Base-by-base conservation (phyloP, 768 basidiomycete species). In the Polyporus arcularius region DNA sequence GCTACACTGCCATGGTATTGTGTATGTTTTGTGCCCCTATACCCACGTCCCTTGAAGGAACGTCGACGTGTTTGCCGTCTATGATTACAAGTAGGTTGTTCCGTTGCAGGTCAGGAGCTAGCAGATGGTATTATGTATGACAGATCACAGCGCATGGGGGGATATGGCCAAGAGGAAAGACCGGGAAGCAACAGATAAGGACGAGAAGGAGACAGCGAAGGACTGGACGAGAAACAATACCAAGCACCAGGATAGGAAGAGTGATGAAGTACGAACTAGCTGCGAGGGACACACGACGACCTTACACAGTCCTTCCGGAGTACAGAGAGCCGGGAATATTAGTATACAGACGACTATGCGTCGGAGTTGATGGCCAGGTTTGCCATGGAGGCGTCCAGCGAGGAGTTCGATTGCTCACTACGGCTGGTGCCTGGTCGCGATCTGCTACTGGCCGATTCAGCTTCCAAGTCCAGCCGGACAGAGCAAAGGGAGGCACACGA, bases 1-100 rank as follows among this genome's bases (percentile, higher is more conserved):
- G 80, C 80, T 80, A 81, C 80, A 81, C 78, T 81, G 78, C 80
- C 80, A 16, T 63, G 45, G n/a, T n/a, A n/a, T n/a, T n/a, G n/a
- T n/a, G n/a, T n/a, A n/a, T n/a, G n/a, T n/a, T n/a, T n/a, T n/a
- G n/a, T n/a, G n/a, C n/a, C n/a, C n/a, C n/a, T n/a, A n/a, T n/a
- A n/a, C n/a, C 40, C 15, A 55, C 21, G 35, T 35, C 6, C 35
- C 35, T 35, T 35, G 1, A 35, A 4, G 18, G 8, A 51, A 58
- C 35, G 35, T 35, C 26, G 42, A 58, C 35, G 35, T 35, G 21
- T 16, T 30, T 47, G n/a, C 12, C 11, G 18, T 53, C 57, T 63
- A 58, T 39, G 26, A 30, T 49, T 63, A 58, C 62, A 63, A 40
- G 41, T 58, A 63, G 57, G 49, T 51, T 63, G 57, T 42, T 55